These are phyloP conservation scores for Nicotiana otophora DNA, from an alignment of 257 asterid genomes.

Conservation along the genomic window DNA sequence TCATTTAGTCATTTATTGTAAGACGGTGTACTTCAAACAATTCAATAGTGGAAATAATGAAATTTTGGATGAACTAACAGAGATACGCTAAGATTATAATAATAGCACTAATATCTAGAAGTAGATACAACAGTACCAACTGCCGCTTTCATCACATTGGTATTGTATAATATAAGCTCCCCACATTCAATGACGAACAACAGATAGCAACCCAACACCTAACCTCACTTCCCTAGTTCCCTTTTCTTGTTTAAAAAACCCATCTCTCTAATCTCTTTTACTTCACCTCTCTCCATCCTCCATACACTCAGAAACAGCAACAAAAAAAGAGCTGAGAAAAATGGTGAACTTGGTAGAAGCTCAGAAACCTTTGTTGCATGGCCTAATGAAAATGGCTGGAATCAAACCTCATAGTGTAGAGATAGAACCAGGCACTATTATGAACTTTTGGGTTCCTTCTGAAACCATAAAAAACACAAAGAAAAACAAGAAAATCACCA, in stretches of 20 bases:
- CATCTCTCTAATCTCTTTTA: not conserved
- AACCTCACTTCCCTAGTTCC: constrained; percentile 10
- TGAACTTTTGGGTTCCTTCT: constrained; percentile 66
- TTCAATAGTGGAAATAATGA: not conserved
- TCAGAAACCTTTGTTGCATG: constrained; percentile 53
- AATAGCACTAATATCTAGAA: not conserved
- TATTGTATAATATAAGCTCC: not conserved
- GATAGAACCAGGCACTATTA: constrained; percentile 47
- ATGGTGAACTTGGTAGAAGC: constrained; percentile 79
- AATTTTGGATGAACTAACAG: not conserved
- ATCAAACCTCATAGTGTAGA: constrained; percentile 44
- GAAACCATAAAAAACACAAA: constrained; percentile 41
- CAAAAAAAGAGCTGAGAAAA: not conserved
- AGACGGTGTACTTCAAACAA: not conserved
- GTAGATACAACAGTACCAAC: not conserved
- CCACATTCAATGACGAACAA: constrained; percentile 16
- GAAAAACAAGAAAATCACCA: constrained; percentile 20
- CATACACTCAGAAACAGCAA: not conserved
- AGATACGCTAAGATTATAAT: not conserved
- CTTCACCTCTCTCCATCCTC: not conserved
- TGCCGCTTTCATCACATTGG: not conserved
- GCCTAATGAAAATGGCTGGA: constrained; percentile 71
- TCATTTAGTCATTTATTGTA: not conserved
- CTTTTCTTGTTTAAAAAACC: not conserved
- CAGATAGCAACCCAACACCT: constrained; percentile 39